Evolutionary conservation across 768 basidiomycete species (phyloP).

Genomic region (Rubroboletus satanas): DNA sequence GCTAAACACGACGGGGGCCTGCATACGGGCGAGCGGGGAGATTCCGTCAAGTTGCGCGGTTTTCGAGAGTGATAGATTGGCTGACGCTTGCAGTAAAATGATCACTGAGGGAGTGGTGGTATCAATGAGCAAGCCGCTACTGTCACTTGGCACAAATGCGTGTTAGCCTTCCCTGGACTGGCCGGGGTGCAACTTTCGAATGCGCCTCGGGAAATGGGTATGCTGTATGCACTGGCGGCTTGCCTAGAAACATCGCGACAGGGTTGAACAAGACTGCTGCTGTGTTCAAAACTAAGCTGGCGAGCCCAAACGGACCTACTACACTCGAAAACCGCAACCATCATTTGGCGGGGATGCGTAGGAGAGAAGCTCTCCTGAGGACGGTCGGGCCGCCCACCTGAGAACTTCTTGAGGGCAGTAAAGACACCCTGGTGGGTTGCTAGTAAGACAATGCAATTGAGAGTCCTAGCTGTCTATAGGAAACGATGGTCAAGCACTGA

Average conservation of each 20-base stretch:
- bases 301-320: neutral
- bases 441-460: neutral
- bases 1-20: neutral
- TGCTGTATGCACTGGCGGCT: neutral
- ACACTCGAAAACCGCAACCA: neutral
- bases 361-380: neutral
- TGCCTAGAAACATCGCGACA: neutral
- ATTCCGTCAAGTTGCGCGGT: neutral
- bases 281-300: neutral
- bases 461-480: neutral
- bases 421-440: neutral
- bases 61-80: neutral
- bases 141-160: neutral
- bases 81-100: neutral
- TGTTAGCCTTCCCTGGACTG: neutral
- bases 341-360: neutral
- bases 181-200: neutral
- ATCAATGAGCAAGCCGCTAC: neutral
- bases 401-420: neutral
- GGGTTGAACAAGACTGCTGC: neutral
- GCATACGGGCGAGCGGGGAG: neutral
- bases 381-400: neutral
- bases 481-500: neutral
- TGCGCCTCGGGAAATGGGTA: no score
- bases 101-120: neutral